A percentile compares a stretch with the other conserved stretches of the same genome.
phyloP scores from a whole-genome alignment of 2,329 filamentous ascomycete species.

The Daldinia sp. region DNA sequence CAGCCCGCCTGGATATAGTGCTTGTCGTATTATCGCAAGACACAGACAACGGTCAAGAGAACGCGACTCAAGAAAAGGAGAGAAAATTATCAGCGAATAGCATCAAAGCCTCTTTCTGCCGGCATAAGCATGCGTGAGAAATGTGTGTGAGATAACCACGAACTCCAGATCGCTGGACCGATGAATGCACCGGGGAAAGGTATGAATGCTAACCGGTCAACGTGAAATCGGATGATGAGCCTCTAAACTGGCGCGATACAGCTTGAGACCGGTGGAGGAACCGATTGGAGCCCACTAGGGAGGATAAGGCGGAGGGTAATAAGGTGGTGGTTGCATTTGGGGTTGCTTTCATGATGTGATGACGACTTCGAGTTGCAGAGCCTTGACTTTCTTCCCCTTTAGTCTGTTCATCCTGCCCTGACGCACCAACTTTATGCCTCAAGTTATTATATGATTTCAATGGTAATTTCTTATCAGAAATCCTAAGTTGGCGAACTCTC shows the following conservation, averaged over 20 bases:
- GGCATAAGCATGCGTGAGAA: slow-evolving; percentile 3
- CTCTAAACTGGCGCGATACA: slow-evolving; percentile 30
- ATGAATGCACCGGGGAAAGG: slow-evolving; percentile 19
- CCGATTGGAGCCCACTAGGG: slow-evolving; percentile 40
- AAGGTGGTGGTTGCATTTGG: slow-evolving; percentile 18
- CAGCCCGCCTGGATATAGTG: slow-evolving; percentile 27
- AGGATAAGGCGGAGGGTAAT: slow-evolving; percentile 35
- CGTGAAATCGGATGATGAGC: slow-evolving; percentile 36
- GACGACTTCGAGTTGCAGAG: slow-evolving; percentile 31
- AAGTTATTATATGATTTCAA: slow-evolving; percentile 17
- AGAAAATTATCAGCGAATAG: background rate
- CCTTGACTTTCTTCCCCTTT: slow-evolving; percentile 23
- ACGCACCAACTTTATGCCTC: slow-evolving; percentile 13
- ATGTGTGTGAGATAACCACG: slow-evolving; percentile 18
- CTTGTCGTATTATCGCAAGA: slow-evolving; percentile 2
- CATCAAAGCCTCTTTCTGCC: background rate
- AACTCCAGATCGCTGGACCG: slow-evolving; percentile 23
- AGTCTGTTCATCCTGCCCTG: slow-evolving; percentile 25
- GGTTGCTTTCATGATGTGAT: slow-evolving; percentile 34
- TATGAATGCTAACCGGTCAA: slow-evolving; percentile 18
- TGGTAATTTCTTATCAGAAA: background rate
- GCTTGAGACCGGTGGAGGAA: slow-evolving; percentile 32
- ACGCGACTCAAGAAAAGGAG: slow-evolving; percentile 4
- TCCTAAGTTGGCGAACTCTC: background rate
- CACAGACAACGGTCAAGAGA: background rate